Conservation (phyloP, 176 grass and related monocot genomes). For the Carex cristatella region DNA sequence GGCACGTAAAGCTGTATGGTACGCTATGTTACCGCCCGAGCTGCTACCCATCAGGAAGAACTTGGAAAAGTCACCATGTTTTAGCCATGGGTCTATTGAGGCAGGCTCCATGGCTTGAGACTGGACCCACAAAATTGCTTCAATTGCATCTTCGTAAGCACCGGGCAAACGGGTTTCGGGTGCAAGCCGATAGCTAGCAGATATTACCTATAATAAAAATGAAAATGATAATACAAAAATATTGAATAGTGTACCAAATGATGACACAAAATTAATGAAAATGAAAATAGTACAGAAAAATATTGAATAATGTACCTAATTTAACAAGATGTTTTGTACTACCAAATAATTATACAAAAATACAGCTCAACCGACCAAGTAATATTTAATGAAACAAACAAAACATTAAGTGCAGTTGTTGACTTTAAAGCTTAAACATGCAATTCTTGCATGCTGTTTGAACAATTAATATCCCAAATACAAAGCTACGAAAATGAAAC, state of each 20-base stretch:
- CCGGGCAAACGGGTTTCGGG: constrained; percentile 66
- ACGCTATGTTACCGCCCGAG: constrained; percentile 85
- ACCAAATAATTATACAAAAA: not conserved
- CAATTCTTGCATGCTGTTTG: too few species aligned
- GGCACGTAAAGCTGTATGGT: constrained; percentile 33
- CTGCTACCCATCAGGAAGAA: constrained; percentile 80
- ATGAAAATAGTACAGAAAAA: not conserved
- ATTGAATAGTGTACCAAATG: not conserved
- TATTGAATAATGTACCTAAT: not conserved
- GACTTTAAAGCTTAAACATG: too few species aligned
- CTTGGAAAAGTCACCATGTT: constrained; percentile 47
- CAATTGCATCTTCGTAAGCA: constrained; percentile 62
- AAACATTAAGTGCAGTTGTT: not conserved
- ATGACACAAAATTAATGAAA: not conserved
- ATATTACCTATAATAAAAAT: constrained; percentile 26
- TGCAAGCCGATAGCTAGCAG: constrained; percentile 71
- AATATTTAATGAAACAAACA: not conserved
- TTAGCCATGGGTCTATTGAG: constrained; percentile 35
- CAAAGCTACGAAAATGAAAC: not conserved
- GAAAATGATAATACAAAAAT: not conserved
- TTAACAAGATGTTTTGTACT: not conserved
- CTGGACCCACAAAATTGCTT: constrained; percentile 61
- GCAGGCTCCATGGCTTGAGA: not conserved
- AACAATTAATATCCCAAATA: not conserved
- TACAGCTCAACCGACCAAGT: too few species aligned